Evolutionary conservation across 306 rosid genomes (phyloP).

Genomic region (Crataegus laevigata): DNA sequence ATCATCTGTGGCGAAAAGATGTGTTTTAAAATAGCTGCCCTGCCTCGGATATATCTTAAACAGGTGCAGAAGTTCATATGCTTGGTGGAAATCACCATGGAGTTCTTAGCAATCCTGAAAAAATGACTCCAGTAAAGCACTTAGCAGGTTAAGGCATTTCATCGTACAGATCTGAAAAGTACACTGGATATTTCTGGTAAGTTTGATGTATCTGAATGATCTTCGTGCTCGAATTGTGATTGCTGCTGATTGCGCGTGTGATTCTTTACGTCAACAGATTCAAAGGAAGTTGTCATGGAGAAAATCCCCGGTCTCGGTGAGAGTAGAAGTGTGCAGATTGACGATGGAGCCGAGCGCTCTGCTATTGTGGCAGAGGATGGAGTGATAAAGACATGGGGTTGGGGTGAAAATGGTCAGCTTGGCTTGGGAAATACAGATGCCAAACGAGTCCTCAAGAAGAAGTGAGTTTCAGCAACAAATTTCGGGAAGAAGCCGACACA

Average conservation of each 20-base stretch:
- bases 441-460: constrained; percentile 43
- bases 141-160: constrained; percentile 20
- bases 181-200: too few relatives aligned
- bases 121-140: constrained; percentile 18
- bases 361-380: constrained; percentile 56
- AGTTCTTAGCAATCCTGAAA: constrained; percentile 44
- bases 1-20: not conserved
- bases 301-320: constrained; percentile 47
- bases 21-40: not conserved
- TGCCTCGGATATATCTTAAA: constrained; percentile 12
- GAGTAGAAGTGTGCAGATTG: constrained; percentile 40
- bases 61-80: constrained; percentile 67
- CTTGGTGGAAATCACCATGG: constrained; percentile 79
- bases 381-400: constrained; percentile 79
- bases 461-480: constrained; percentile 26
- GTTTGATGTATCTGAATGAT: not conserved
- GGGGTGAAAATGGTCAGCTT: constrained; percentile 99
- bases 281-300: constrained; percentile 31
- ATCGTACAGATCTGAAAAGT: too few relatives aligned
- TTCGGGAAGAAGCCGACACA: constrained; percentile 16
- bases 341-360: constrained; percentile 86
- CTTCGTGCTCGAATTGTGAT: not conserved
- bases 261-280: constrained; percentile 17
- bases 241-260: not conserved
- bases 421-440: constrained; percentile 64